Percentiles rank a stretch among this genome's conserved stretches.
phyloP scores from a whole-genome alignment of 306 rosid species.

The Sindora glabra region DNA sequence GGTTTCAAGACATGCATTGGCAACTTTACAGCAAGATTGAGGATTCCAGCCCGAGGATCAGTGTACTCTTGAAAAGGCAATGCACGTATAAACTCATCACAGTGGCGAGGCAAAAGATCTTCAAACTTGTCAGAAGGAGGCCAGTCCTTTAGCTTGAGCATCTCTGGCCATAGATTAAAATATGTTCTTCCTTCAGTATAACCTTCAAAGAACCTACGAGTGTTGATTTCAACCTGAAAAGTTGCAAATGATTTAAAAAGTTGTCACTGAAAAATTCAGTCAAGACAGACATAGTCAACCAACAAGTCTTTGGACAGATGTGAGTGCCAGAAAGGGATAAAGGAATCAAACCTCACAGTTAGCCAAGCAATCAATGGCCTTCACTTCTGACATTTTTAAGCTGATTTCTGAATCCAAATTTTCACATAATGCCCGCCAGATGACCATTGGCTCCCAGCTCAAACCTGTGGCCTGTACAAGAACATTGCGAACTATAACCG shows the following conservation, averaged over 20 bases:
- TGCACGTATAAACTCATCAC: constrained; percentile 70
- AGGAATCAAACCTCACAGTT: constrained; percentile 63
- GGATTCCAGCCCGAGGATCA: constrained; percentile 69
- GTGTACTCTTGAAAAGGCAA: constrained; percentile 79
- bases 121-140: constrained; percentile 88
- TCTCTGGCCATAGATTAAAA: constrained; percentile 72
- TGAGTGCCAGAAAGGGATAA: not conserved
- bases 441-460: constrained; percentile 95
- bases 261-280: no score
- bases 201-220: constrained; percentile 65
- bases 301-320: constrained; percentile 1
- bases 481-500: constrained; percentile 60
- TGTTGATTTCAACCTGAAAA: constrained; percentile 65
- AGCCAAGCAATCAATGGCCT: constrained; percentile 84
- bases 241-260: no score
- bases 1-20: constrained; percentile 67
- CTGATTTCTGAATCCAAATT: constrained; percentile 32
- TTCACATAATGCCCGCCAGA: constrained; percentile 81
- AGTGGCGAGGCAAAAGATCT: constrained; percentile 81
- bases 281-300: no score
- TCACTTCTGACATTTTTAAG: constrained; percentile 58
- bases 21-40: constrained; percentile 82
- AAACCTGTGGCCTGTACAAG: constrained; percentile 61
- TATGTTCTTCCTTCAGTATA: constrained; percentile 69
- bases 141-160: constrained; percentile 94